A percentile compares a stretch with the other conserved stretches of the same genome.
Conservation (phyloP, 257 asterid genomes). For the Capsicum chinense region DNA sequence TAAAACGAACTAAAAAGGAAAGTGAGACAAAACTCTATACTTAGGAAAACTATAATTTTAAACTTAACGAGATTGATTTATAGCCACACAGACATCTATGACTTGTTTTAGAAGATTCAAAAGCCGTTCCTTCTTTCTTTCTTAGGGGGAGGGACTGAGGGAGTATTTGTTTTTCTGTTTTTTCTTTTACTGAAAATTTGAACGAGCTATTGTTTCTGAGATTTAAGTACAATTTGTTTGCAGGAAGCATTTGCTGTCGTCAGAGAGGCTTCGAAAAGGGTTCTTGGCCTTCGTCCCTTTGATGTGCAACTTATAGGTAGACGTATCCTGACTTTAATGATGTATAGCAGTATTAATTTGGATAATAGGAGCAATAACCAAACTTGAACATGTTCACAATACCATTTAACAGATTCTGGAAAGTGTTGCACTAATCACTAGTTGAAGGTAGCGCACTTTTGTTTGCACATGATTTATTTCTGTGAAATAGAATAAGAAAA, state of each 20-base stretch:
- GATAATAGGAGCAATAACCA: background rate
- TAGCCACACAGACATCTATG: background rate
- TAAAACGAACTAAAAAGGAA: too few species aligned
- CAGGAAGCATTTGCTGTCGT: conserved; percentile 97
- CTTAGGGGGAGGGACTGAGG: background rate
- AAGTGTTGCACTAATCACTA: conserved; percentile 17
- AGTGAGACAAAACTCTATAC: background rate
- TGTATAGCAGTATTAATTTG: background rate
- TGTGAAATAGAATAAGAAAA: background rate
- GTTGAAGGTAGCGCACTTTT: background rate
- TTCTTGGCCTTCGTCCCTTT: conserved; percentile 97
- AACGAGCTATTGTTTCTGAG: background rate
- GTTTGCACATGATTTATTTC: conserved; percentile 10
- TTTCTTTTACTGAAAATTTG: conserved; percentile 2
- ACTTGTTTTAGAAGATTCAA: background rate
- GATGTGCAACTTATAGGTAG: conserved; percentile 94
- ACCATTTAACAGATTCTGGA: background rate
- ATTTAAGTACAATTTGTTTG: conserved; percentile 35
- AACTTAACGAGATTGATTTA: background rate
- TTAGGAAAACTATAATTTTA: background rate
- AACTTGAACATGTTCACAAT: background rate
- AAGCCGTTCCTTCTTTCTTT: background rate
- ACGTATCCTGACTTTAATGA: background rate
- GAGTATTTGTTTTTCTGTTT: background rate
- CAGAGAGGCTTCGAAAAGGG: conserved; percentile 96